These are phyloP conservation scores for Peribolospora kevripleyi DNA, from an alignment of 768 basidiomycete species.

Conservation along the genomic window DNA sequence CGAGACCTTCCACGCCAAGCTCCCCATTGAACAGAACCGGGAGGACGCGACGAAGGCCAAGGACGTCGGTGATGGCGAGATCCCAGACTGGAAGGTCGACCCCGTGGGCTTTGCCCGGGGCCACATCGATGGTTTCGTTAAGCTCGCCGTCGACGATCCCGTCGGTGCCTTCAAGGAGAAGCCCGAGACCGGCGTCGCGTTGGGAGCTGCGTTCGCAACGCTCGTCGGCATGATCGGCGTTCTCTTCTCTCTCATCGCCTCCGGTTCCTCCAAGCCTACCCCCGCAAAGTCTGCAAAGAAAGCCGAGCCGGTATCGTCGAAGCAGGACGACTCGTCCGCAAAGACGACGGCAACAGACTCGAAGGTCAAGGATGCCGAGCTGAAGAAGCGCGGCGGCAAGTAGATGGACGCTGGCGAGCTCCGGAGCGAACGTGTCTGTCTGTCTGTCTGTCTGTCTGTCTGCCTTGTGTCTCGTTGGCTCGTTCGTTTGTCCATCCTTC, in stretches of 20 bases:
- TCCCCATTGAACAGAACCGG: constrained; percentile 43
- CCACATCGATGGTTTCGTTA: constrained; percentile 57
- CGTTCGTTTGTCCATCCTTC: no score
- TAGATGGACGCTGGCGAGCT: constrained; percentile 11
- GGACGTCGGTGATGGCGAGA: constrained; percentile 26
- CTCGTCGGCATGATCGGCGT: constrained; percentile 58
- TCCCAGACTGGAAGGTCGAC: constrained; percentile 38
- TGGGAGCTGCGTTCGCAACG: constrained; percentile 44
- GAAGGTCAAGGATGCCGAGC: constrained; percentile 26
- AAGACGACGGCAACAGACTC: constrained; percentile 20
- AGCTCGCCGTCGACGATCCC: constrained; percentile 49
- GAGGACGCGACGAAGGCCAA: constrained; percentile 21
- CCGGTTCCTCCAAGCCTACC: constrained; percentile 29
- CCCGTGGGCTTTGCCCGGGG: constrained; percentile 56
- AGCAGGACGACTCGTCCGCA: constrained; percentile 32
- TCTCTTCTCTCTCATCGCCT: background rate
- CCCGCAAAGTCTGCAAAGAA: no score
- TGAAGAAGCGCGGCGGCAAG: constrained; percentile 29
- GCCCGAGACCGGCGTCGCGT: constrained; percentile 61
- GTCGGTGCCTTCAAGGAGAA: constrained; percentile 59
- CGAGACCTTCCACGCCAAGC: constrained; percentile 83
- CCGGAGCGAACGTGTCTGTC: no score
- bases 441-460: no score
- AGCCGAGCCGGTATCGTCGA: no score
- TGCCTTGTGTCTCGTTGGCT: no score